Evolutionary conservation across 2,329 filamentous ascomycete species (phyloP).

Genomic region (Botrytis fragariae): DNA sequence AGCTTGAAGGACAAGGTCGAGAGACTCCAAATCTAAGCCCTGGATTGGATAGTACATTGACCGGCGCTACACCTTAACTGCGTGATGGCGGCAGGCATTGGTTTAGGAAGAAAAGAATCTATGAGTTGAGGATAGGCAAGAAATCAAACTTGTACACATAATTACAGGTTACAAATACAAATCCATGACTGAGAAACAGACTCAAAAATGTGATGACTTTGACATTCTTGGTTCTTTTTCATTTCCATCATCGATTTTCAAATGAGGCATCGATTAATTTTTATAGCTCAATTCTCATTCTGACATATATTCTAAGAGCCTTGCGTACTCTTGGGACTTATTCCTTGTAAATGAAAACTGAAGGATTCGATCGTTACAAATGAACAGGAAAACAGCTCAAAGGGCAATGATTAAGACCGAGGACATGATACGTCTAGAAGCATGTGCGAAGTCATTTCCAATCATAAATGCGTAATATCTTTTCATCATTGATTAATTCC

Average conservation of each 20-base stretch:
- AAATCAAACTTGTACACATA: not conserved
- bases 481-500: not conserved
- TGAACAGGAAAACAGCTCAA: not conserved
- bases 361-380: not conserved
- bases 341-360: not conserved
- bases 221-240: not conserved
- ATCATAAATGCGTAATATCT: not conserved
- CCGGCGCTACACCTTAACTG: constrained; percentile 19
- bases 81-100: constrained; percentile 9
- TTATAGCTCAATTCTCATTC: not conserved
- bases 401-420: not conserved
- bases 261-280: not conserved
- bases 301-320: not conserved
- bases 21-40: constrained; percentile 80
- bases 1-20: constrained; percentile 93
- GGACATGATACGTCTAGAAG: not conserved
- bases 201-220: not conserved
- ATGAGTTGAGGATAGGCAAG: not conserved
- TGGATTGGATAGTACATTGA: not conserved
- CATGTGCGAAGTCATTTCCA: not conserved
- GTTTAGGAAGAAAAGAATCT: not conserved
- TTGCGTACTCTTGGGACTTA: not conserved
- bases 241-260: not conserved
- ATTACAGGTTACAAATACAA: constrained; percentile 5
- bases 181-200: constrained; percentile 7